Evolutionary conservation across 2,329 filamentous ascomycete genomes (phyloP).

Genomic region (Chaetomium globosum): DNA sequence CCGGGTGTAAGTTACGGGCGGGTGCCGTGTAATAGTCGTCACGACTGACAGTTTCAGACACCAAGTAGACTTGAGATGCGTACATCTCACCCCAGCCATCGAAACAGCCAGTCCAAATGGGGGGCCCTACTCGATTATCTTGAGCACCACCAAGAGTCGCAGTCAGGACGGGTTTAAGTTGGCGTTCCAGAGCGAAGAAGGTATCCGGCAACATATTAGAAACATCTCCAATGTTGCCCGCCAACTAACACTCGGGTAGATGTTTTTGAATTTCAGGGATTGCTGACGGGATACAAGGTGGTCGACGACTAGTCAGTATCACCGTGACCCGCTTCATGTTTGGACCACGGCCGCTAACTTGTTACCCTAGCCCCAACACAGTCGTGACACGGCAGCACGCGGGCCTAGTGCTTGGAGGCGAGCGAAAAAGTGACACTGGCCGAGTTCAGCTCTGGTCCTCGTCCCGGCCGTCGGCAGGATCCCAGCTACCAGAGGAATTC

Average conservation of each 20-base stretch:
- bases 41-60: constrained; percentile 14
- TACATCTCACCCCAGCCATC: constrained; percentile 9
- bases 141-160: not conserved
- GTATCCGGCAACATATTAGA: not conserved
- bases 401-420: constrained; percentile 18
- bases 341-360: not conserved
- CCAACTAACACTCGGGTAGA: not conserved
- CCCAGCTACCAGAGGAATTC: constrained; percentile 17
- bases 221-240: not conserved
- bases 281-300: constrained; percentile 29
- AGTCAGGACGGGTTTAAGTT: constrained; percentile 9
- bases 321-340: not conserved
- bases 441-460: constrained; percentile 31
- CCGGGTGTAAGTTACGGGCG: not conserved
- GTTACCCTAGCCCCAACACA: not conserved
- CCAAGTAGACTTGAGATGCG: constrained; percentile 12
- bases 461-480: constrained; percentile 6
- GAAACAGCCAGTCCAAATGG: not conserved
- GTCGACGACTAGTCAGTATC: constrained; percentile 29
- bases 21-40: no score
- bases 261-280: constrained; percentile 29
- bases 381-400: constrained; percentile 18
- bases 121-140: not conserved
- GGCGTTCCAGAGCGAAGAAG: constrained; percentile 17
- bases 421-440: constrained; percentile 11